Base-by-base conservation (phyloP, 495 filamentous ascomycete species). In the Penicillium fimorum region DNA sequence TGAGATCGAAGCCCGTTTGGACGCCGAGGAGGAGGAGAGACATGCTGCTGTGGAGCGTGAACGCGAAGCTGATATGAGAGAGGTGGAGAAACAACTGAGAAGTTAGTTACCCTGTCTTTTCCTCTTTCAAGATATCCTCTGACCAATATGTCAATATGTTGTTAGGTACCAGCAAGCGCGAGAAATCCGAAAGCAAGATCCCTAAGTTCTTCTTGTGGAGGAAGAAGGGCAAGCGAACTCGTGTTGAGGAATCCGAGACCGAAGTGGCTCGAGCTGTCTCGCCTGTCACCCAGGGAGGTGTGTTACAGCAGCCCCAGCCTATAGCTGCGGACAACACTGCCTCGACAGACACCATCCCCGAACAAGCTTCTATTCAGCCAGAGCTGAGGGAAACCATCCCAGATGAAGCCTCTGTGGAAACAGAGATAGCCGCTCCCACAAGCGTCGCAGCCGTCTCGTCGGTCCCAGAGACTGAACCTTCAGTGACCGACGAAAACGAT, bases 1-100 rank as follows among this genome's bases (percentile, higher is more conserved):
- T 51, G 83, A 87, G 44, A 64, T 82, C 35, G 85, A 86, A 60
- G 69, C 72, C 15, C 73, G 79, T 12, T 69, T 84, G 22, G 81
- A 87, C 55, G 71, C 77, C 44, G 78, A 83, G 57, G 73, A 83
- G 59, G 59, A 70, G 43, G 70, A 79, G 59, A 66, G 79, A 51
- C 58, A 70, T 27, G 70, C 73, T 32, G 68, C 68, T 38, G 64
- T 75, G 44, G 75, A 79, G 59, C 79, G 78, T 47, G 76, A 84
- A 56, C 78, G 86, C 20, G 79, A 83, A 45, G 82, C 80, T 5
- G 82, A 82, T 53, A 53, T 79, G 52, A 74, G 70, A 46, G 70
- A 68, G 8, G 78, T 82, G 54, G 70, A 81, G 54, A 82, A 79
- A 61, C 73, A 74, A 49, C 63, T 70, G 43, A 81, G 75, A 67